Evolutionary conservation across 306 rosid genomes (phyloP).

Genomic region (Clitoria ternatea): DNA sequence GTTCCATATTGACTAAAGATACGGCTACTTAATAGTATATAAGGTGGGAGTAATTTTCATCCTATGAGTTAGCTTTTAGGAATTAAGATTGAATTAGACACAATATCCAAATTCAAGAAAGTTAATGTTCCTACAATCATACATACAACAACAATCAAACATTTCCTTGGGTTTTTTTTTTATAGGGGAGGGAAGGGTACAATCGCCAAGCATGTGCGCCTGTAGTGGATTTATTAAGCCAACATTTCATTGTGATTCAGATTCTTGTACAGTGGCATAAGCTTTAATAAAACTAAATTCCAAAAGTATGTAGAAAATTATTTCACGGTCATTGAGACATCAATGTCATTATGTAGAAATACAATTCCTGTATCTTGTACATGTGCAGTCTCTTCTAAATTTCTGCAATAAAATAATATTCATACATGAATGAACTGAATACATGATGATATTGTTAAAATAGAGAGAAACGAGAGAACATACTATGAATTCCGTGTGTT

Average conservation of each 20-base stretch:
- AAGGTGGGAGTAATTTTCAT: no score
- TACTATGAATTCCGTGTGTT: no score
- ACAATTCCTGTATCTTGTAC: neutral
- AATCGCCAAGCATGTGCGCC: neutral
- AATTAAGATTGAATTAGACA: no score
- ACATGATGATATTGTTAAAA: no score
- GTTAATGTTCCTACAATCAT: neutral
- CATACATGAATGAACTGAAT: neutral
- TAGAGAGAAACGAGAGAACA: no score
- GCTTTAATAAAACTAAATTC: neutral
- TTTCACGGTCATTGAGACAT: neutral
- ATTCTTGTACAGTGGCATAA: conserved; percentile 6
- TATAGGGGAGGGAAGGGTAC: neutral
- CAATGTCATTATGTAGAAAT: neutral
- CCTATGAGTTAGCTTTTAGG: no score
- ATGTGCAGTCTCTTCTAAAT: conserved; percentile 6
- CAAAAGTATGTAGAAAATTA: neutral
- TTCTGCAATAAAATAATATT: neutral
- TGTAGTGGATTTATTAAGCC: neutral
- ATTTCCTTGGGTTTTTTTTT: neutral
- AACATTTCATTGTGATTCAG: neutral
- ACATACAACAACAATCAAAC: neutral
- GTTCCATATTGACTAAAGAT: no score
- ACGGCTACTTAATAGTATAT: no score
- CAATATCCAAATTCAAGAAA: no score